Percentiles rank a stretch among this genome's conserved stretches.
Conservation (phyloP, 345 rosid species). For the Moricandia moricandioides region DNA sequence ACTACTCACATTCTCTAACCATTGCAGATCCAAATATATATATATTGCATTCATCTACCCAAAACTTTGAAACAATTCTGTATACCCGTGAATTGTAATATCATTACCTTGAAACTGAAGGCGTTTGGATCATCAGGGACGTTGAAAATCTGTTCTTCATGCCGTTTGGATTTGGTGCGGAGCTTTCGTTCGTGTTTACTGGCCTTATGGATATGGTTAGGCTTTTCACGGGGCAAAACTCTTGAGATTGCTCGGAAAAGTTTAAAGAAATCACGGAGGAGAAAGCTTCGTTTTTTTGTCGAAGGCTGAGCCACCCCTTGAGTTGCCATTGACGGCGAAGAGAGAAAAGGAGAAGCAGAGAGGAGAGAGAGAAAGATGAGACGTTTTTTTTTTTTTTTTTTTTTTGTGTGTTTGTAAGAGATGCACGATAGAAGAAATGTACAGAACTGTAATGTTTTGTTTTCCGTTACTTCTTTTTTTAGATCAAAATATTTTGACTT, state of each 20-base stretch:
- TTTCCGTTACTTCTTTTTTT: constrained; percentile 7
- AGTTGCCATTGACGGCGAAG: constrained; percentile 31
- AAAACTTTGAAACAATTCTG: neutral
- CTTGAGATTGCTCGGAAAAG: constrained; percentile 36
- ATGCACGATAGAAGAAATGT: neutral
- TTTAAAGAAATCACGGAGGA: constrained; percentile 30
- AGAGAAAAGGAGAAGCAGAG: constrained; percentile 8
- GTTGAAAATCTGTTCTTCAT: constrained; percentile 1
- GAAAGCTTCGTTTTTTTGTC: constrained; percentile 36
- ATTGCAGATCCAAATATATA: neutral
- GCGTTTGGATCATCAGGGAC: neutral
- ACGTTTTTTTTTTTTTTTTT: neutral
- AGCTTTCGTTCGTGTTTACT: constrained; percentile 10
- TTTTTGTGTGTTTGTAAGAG: neutral
- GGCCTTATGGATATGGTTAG: neutral
- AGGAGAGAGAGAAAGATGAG: neutral
- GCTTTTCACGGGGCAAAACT: constrained; percentile 36
- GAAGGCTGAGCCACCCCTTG: constrained; percentile 30
- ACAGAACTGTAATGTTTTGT: constrained; percentile 8
- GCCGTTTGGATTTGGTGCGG: constrained; percentile 4
- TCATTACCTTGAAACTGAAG: constrained; percentile 1
- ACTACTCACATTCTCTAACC: neutral
- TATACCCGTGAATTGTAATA: neutral
- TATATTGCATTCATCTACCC: neutral
- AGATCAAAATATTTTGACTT: neutral